A percentile compares a stretch with the other conserved stretches of the same genome.
Evolutionary conservation across 2,329 filamentous ascomycete species (phyloP).

Genomic region (Blumeriella jaapii): DNA sequence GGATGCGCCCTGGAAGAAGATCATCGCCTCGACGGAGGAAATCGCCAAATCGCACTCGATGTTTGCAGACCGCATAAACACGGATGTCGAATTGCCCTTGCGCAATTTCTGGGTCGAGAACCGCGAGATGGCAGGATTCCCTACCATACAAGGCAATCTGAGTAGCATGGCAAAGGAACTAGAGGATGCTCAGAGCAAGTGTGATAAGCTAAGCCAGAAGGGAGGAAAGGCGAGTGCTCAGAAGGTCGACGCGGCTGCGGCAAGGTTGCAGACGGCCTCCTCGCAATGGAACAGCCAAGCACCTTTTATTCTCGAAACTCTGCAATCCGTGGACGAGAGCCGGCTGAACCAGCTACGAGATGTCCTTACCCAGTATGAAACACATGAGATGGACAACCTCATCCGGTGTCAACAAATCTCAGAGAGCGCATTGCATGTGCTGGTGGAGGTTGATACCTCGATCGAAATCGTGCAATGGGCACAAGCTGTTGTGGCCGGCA

Average conservation of each 20-base stretch:
- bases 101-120: constrained; percentile 63
- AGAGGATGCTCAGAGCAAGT: constrained; percentile 71
- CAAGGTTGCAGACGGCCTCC: constrained; percentile 64
- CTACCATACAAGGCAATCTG: constrained; percentile 72
- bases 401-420: constrained; percentile 64
- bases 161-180: constrained; percentile 72
- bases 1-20: constrained; percentile 78
- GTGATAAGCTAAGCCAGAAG: constrained; percentile 74
- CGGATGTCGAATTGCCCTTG: constrained; percentile 76
- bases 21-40: constrained; percentile 67
- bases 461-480: constrained; percentile 75
- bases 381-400: constrained; percentile 79
- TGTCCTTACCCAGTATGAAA: constrained; percentile 83
- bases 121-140: constrained; percentile 67
- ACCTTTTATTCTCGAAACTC: constrained; percentile 85
- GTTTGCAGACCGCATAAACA: constrained; percentile 71
- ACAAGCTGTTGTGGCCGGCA: constrained; percentile 28
- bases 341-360: constrained; percentile 84
- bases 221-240: constrained; percentile 63
- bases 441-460: constrained; percentile 77
- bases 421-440: constrained; percentile 66
- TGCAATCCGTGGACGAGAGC: constrained; percentile 83
- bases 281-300: constrained; percentile 90
- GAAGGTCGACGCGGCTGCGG: constrained; percentile 64
- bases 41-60: constrained; percentile 75